Percentiles rank a stretch among this genome's conserved stretches.
phyloP scores from a whole-genome alignment of 1,139 yeast species.

The Blastobotrys elegans region DNA sequence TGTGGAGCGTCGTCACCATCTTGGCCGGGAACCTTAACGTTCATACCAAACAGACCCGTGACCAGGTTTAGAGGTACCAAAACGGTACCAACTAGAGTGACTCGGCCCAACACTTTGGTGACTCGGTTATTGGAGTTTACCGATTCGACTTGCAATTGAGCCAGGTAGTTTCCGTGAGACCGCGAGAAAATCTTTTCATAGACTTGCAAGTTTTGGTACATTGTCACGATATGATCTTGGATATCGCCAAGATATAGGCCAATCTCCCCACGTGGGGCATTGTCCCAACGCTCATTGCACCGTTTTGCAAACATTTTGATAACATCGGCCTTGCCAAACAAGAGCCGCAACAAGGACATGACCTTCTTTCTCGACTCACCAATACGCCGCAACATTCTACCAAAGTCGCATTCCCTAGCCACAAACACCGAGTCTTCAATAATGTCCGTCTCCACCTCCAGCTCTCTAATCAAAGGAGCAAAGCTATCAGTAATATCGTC shows the following conservation, averaged over 20 bases:
- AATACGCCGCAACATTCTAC: constrained; percentile 90
- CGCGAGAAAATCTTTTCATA: constrained; percentile 90
- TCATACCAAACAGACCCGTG: constrained; percentile 99
- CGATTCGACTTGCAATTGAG: constrained; percentile 96
- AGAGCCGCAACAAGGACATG: constrained; percentile 77
- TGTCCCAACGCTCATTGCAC: constrained; percentile 77
- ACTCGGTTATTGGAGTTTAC: constrained; percentile 95
- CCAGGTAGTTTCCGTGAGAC: constrained; percentile 90
- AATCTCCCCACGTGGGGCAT: constrained; percentile 68
- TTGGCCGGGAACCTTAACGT: constrained; percentile 72
- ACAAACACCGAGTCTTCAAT: constrained; percentile 58
- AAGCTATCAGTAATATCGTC: constrained; percentile 97
- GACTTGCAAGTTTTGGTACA: constrained; percentile 92
- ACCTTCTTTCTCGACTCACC: constrained; percentile 95
- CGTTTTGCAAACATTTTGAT: constrained; percentile 90
- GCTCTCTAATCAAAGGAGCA: constrained; percentile 92
- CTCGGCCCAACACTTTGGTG: constrained; percentile 91
- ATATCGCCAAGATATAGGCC: constrained; percentile 92
- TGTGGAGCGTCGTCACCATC: constrained; percentile 36
- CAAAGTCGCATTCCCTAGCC: constrained; percentile 50
- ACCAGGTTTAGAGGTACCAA: constrained; percentile 91
- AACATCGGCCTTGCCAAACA: constrained; percentile 94
- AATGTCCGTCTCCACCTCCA: constrained; percentile 82
- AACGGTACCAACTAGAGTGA: constrained; percentile 89
- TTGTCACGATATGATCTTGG: constrained; percentile 79